phyloP scores from a whole-genome alignment of 768 basidiomycete genomes.

The Auriscalpium microsporum region DNA sequence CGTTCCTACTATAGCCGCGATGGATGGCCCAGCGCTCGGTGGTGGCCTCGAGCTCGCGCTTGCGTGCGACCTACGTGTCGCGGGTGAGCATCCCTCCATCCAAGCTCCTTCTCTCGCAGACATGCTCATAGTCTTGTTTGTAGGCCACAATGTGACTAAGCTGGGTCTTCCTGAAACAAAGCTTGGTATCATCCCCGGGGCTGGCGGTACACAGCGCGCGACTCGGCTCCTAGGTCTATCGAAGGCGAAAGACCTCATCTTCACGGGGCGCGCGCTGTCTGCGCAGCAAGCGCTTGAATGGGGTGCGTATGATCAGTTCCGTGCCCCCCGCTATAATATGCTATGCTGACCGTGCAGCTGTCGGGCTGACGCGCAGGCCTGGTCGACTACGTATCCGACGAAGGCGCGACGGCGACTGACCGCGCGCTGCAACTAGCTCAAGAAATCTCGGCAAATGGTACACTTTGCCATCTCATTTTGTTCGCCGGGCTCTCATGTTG shows the following conservation, averaged over 20 bases:
- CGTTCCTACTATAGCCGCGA: constrained; percentile 85
- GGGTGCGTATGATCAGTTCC: constrained; percentile 35
- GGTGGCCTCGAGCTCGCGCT: constrained; percentile 87
- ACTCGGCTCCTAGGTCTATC: constrained; percentile 70
- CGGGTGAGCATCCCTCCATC: constrained; percentile 43
- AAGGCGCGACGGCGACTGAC: constrained; percentile 55
- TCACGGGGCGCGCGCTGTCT: constrained; percentile 62
- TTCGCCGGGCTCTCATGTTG: neutral
- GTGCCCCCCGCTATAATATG: neutral
- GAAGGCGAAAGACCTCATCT: constrained; percentile 81
- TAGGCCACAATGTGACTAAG: constrained; percentile 64
- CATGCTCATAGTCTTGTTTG: neutral
- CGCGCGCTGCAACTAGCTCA: constrained; percentile 63
- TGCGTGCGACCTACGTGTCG: constrained; percentile 85
- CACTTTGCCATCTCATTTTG: neutral
- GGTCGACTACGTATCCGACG: constrained; percentile 68
- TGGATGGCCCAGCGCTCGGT: constrained; percentile 89
- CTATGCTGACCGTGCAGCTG: neutral
- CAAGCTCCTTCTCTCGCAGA: neutral
- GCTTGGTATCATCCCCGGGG: constrained; percentile 82
- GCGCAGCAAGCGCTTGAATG: constrained; percentile 62
- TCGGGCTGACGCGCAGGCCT: constrained; percentile 43
- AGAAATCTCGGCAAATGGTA: constrained; percentile 62
- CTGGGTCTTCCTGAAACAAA: constrained; percentile 80
- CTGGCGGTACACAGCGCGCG: constrained; percentile 81